phyloP scores from a whole-genome alignment of 352 stramenopile species.

The Globisporangium parvum region DNA sequence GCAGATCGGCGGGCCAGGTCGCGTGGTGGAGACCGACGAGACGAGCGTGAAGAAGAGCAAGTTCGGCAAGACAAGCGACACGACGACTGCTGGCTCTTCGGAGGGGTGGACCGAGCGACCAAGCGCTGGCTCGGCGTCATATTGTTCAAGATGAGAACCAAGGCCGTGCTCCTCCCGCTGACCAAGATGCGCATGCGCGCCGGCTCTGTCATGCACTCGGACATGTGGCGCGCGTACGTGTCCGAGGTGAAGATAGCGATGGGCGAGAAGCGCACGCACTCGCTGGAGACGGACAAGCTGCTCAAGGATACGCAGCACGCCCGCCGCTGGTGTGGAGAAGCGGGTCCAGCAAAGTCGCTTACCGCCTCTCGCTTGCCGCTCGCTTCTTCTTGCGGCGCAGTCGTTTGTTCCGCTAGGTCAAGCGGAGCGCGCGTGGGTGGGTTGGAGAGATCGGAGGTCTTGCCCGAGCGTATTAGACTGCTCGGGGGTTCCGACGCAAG shows the following conservation, averaged over 20 bases:
- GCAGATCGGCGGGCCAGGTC: not conserved
- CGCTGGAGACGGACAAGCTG: not conserved
- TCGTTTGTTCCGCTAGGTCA: no score
- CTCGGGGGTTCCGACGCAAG: no score
- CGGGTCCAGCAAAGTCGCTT: no score
- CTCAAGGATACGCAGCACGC: constrained; percentile 1
- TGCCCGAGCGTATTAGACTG: no score
- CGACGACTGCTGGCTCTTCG: not conserved
- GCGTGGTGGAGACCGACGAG: not conserved
- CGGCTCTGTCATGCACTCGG: not conserved
- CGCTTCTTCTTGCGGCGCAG: no score
- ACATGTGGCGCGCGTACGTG: not conserved
- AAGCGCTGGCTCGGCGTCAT: not conserved
- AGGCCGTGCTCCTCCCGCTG: not conserved
- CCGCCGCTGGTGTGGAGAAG: not conserved
- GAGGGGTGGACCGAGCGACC: not conserved
- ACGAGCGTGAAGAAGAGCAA: constrained; percentile 2
- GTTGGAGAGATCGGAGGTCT: no score
- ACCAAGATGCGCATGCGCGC: not conserved
- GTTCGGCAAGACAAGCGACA: not conserved
- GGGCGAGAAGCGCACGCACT: not conserved
- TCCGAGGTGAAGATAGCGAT: not conserved
- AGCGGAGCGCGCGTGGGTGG: no score
- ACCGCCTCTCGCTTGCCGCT: no score
- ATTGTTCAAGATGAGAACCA: not conserved